Conservation (phyloP, 805 yeast species). For the Yarrowia sp. region DNA sequence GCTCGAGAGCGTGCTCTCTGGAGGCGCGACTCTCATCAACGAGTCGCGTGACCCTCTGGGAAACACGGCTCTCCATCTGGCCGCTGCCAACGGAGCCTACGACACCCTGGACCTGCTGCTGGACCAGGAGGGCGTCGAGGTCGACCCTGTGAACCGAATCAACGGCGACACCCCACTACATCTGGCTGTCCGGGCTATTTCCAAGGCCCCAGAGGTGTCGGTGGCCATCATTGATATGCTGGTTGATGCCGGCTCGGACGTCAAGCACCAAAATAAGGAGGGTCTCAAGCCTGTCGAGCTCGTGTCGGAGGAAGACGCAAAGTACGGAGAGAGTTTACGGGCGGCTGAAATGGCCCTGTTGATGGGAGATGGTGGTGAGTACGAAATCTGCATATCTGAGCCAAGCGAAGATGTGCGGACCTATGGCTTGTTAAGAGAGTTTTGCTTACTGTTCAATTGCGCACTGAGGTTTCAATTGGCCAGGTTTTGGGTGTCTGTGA, state of each 20-base stretch:
- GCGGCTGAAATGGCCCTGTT: conserved; percentile 73
- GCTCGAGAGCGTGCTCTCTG: conserved; percentile 52
- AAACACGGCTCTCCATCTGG: conserved; percentile 76
- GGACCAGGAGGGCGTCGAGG: conserved; percentile 86
- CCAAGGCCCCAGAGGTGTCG: conserved; percentile 63
- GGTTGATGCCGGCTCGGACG: conserved; percentile 89
- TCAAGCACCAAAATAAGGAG: conserved; percentile 51
- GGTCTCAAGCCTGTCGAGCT: conserved; percentile 76
- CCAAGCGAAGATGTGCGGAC: background rate
- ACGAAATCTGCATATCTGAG: background rate
- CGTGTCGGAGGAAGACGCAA: conserved; percentile 51
- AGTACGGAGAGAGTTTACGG: conserved; percentile 61
- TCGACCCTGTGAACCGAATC: conserved; percentile 68
- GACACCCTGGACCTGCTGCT: conserved; percentile 77
- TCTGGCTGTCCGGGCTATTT: conserved; percentile 71
- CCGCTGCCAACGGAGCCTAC: conserved; percentile 77
- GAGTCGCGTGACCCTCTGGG: conserved; percentile 70
- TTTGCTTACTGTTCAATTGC: too few relatives aligned
- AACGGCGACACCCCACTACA: conserved; percentile 91
- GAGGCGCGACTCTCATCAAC: conserved; percentile 51
- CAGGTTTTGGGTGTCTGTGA: too few relatives aligned
- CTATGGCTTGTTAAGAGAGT: too few relatives aligned
- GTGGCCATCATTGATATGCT: conserved; percentile 56
- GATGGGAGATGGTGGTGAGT: conserved; percentile 29
- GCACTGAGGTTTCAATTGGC: too few relatives aligned